Percentiles rank a stretch among this genome's conserved stretches.
Conservation (phyloP, 345 rosid species). For the Salix viminalis region DNA sequence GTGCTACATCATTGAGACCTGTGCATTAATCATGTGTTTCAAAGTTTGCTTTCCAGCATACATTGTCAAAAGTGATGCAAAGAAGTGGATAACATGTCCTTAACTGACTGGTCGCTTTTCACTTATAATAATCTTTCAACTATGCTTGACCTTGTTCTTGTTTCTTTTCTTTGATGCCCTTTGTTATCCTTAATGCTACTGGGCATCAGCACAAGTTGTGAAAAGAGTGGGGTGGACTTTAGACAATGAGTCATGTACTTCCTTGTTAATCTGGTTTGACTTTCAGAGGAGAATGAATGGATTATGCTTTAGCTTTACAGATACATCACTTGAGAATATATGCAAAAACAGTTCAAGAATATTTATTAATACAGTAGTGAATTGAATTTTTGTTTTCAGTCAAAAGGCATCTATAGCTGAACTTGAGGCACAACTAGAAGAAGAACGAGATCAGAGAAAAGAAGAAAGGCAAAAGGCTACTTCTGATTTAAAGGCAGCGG, state of each 20-base stretch:
- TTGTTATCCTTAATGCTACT: too few relatives aligned
- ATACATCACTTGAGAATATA: neutral
- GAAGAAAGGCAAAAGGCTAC: constrained; percentile 73
- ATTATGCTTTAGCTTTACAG: neutral
- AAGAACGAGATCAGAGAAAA: constrained; percentile 78
- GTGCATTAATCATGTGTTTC: too few relatives aligned
- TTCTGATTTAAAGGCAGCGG: constrained; percentile 65
- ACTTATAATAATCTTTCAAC: too few relatives aligned
- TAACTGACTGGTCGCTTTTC: too few relatives aligned
- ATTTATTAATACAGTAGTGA: neutral
- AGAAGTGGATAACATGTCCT: too few relatives aligned
- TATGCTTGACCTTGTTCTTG: too few relatives aligned
- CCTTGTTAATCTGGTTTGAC: neutral
- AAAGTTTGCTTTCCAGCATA: too few relatives aligned
- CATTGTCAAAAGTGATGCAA: too few relatives aligned
- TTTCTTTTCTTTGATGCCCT: too few relatives aligned
- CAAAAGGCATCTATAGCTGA: constrained; percentile 75
- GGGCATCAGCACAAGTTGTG: too few relatives aligned
- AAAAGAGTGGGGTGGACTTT: too few relatives aligned
- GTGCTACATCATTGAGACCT: too few relatives aligned
- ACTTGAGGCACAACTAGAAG: constrained; percentile 66
- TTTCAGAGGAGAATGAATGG: neutral
- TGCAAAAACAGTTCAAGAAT: neutral
- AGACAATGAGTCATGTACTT: neutral
- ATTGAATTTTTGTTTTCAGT: constrained; percentile 42